Conservation (phyloP, 2,329 filamentous ascomycete genomes). For the Pseudogymnoascus sp. region DNA sequence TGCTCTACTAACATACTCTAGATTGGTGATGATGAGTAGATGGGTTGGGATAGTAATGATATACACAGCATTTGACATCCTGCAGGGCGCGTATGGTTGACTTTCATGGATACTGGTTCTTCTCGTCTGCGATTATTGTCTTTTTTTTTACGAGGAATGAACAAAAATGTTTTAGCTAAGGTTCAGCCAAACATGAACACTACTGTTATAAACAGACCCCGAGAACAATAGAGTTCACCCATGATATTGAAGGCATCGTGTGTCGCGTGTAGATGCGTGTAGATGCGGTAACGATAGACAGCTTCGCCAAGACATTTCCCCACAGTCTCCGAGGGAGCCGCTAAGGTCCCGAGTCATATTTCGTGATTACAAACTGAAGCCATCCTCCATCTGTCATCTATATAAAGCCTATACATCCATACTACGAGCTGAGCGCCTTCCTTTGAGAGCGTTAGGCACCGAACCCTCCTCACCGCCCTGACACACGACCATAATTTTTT, state of each 20-base stretch:
- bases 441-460: background rate
- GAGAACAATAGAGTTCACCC: background rate
- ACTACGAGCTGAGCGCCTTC: background rate
- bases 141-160: background rate
- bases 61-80: slow-evolving; percentile 6
- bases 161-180: slow-evolving; percentile 4
- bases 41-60: slow-evolving; percentile 6
- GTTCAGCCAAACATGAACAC: background rate
- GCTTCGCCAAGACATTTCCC: slow-evolving; percentile 3
- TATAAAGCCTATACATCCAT: background rate
- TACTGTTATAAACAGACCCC: background rate
- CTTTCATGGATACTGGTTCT: slow-evolving; percentile 7
- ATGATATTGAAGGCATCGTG: background rate
- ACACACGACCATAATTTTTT: background rate
- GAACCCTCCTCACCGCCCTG: background rate
- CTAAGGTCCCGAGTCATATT: slow-evolving; percentile 4
- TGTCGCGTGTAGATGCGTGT: background rate
- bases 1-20: slow-evolving; percentile 29
- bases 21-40: slow-evolving; percentile 62
- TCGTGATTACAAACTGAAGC: background rate
- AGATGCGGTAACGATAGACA: background rate
- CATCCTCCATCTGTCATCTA: background rate
- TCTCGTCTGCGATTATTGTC: slow-evolving; percentile 7
- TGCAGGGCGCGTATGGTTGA: slow-evolving; percentile 5
- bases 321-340: background rate